Evolutionary conservation across 495 filamentous ascomycete species (phyloP), one percentile per base, ranked within the genome.

Genomic region (Sphaerosporella brunnea): DNA sequence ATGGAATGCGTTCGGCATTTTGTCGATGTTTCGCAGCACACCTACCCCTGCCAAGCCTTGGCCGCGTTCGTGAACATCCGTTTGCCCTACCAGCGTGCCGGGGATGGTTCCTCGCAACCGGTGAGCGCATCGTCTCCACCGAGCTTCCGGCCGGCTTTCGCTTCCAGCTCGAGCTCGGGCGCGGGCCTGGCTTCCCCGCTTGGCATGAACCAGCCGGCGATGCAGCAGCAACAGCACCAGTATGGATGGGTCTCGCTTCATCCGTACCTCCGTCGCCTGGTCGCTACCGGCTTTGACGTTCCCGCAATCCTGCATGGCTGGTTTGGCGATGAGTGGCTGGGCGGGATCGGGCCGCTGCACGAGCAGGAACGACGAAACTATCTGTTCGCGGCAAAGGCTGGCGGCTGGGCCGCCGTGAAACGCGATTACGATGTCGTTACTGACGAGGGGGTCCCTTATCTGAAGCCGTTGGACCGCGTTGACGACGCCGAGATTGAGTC

Each of bases 321-420:
- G 67, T 97, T 97, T 58, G 90, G 90, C 4, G 83, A 95, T 51
- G 81, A 93, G 55, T 97, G 86, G 83, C 62, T 66, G 13, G 60
- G 68, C 7, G 90, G 90, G 2, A 68, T 96, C 26, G 81, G 83
- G 0, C 74, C 79, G 2, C 61, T 95, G 26, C 83, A 93, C 59
- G 84, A 95, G 58, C 77, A 80, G 56, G 90, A 97, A 62, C 73
- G 90, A 34, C 74, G 85, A 42, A 97, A 97, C 58, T 97, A 88
- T 59, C 70, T 97, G 20, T 95, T 95, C 57, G 84, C 86, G 0
- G 85, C 87, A 8, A 97, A 95, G 66, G 85, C 81, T 54, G 80
- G 78, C 4, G 83, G 77, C 35, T 97, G 87, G 86, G 70, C 83
- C 15, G 71, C 71, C 23, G 83, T 92, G 57, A 95, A 93, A 68